Base-by-base conservation (phyloP, 352 stramenopile genomes). In the Thraustotheca clavata region DNA sequence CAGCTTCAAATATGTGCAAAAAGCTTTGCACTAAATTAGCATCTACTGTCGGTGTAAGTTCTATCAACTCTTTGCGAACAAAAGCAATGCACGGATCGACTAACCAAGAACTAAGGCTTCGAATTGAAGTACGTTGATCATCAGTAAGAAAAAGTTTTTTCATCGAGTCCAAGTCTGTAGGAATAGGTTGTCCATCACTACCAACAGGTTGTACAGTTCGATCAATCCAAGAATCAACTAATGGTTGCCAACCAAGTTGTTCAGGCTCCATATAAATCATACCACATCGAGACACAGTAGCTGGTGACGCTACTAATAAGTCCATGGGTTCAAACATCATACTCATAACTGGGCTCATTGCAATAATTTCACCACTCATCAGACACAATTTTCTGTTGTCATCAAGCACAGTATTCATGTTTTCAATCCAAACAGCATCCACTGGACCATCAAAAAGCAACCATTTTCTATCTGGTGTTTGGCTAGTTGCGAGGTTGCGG, bases 251-350 rank as follows among this genome's bases (percentile, higher is more conserved):
- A 0, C 89, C 88, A 14, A 98, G 73, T 59, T 96, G 90, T 46
- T 91, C 83, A 6, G 90, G 87, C 62, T 98, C 91, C 83, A 94
- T 96, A 73, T 96, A 98, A 61, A 98, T 96, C 88, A 98, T 97
- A 4, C 92, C 93, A 54, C 91, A 94, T 9, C 92, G 86, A 47
- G 83, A 96, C 6, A 98, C 92, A 3, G 93, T 97, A 0, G 93
- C 92, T 2, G 93, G 93, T 0, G 87, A 97, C 1, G 93, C 93
- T 7, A 96, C 86, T n/a, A 97, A 73, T 41, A 98, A 73, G 70
- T 98, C 88, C 84, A 96, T 95, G 1, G 90, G 88, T 70, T 98
- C 93, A 48, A 98, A 98, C 77, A 97, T 96, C 92, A 98, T 98
- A 59, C 88, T 97, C 89, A 98, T 98, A 31, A 89, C 81, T 18